Percentiles rank a stretch among this genome's conserved stretches.
These are phyloP conservation scores for Aspergillus terreus DNA, from an alignment of 2,329 filamentous ascomycete species.

Conservation along the genomic window DNA sequence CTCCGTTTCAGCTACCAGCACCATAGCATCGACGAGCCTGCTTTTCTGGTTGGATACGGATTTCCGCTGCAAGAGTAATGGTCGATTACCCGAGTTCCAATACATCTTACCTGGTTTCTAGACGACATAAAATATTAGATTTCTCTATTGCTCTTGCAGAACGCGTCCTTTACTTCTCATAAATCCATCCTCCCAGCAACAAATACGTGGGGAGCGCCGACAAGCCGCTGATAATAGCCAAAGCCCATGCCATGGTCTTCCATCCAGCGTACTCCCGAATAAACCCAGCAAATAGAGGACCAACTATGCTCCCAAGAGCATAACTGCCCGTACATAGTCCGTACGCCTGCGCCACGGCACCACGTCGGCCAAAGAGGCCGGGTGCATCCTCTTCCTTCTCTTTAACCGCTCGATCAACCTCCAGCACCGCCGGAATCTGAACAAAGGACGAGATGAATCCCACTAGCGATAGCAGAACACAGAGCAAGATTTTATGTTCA, in stretches of 20 bases:
- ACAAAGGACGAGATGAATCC: too few relatives aligned
- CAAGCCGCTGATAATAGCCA: constrained; percentile 27
- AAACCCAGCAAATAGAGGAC: constrained; percentile 52
- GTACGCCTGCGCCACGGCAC: constrained; percentile 59
- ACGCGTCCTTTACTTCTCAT: too few relatives aligned
- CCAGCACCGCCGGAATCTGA: constrained; percentile 48
- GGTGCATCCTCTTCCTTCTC: constrained; percentile 51
- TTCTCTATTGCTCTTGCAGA: too few relatives aligned
- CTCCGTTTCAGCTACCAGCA: constrained; percentile 28
- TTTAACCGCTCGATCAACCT: constrained; percentile 59
- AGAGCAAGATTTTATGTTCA: too few relatives aligned
- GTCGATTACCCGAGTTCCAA: not conserved
- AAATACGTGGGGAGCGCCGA: not conserved
- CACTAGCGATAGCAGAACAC: too few relatives aligned
- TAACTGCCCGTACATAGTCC: constrained; percentile 54
- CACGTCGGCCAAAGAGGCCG: constrained; percentile 52
- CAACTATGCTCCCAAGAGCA: constrained; percentile 49
- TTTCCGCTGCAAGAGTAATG: constrained; percentile 24
- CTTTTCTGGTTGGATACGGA: constrained; percentile 41
- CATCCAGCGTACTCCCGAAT: constrained; percentile 47
- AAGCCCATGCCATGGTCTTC: constrained; percentile 51
- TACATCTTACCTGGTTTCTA: too few relatives aligned
- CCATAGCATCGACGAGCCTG: constrained; percentile 38
- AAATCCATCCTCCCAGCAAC: not conserved
- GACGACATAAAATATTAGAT: too few relatives aligned